Conservation (phyloP, 768 basidiomycete genomes). For the Cystoderma amianthinum region DNA sequence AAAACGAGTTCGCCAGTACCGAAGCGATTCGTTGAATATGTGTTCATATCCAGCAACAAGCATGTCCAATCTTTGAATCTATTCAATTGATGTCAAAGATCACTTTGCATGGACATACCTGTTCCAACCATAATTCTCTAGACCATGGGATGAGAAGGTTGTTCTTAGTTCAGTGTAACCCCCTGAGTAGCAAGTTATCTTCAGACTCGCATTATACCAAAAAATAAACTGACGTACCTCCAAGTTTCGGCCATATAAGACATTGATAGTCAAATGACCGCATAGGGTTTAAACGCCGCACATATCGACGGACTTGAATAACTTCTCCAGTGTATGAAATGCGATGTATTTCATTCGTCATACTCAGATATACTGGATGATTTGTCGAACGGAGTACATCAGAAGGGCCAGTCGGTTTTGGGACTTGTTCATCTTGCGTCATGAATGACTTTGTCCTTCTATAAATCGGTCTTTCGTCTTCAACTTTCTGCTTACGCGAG, state of each 20-base stretch:
- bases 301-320: constrained; percentile 83
- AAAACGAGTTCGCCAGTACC: constrained; percentile 93
- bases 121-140: constrained; percentile 86
- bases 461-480: neutral
- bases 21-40: constrained; percentile 71
- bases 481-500: constrained; percentile 13
- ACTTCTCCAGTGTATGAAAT: constrained; percentile 88
- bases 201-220: neutral
- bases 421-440: constrained; percentile 46
- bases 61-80: constrained; percentile 67
- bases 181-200: constrained; percentile 17
- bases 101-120: constrained; percentile 34
- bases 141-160: constrained; percentile 68
- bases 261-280: constrained; percentile 75
- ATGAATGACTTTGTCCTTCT: constrained; percentile 18
- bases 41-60: constrained; percentile 78
- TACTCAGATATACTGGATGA: constrained; percentile 84
- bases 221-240: constrained; percentile 32
- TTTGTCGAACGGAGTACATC: constrained; percentile 52
- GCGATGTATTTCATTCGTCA: constrained; percentile 92
- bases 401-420: constrained; percentile 57
- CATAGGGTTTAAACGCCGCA: constrained; percentile 61
- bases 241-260: constrained; percentile 89
- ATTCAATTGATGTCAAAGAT: neutral
- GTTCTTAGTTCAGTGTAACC: constrained; percentile 80